Base-by-base conservation (phyloP, 2,329 filamentous ascomycete genomes). In the Ophiostoma triangulosporum region DNA sequence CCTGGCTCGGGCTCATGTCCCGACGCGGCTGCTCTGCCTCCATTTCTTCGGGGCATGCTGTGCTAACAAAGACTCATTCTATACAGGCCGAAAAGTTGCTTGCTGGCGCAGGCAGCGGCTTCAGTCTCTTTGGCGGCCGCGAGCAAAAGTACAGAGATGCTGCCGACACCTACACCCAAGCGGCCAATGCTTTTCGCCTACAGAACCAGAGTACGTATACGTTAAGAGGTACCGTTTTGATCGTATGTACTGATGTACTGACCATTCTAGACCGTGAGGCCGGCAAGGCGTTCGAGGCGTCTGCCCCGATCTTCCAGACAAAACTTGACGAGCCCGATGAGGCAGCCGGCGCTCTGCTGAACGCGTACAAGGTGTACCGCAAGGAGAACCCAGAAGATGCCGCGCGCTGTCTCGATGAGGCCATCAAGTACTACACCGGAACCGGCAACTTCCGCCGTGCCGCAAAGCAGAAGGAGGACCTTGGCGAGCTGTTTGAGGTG, bases 291-390 rank as follows among this genome's bases (percentile, higher is more conserved):
- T 95, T 95, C 60, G 88, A 95, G 67, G 79, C 83, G 67, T 88
- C 88, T 12, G 91, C 89, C n/a, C 69, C 77, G 43, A 83, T 97
- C 56, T 88, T 95, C 68, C 78, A 73, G 50, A 77, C 82, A 60
- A 83, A 90, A 62, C 78, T 97, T 50, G 94, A 89, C 65, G 90
- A 97, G 65, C 87, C 86, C 40, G 88, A 95, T 66, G 93, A 97
- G 65, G 88, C 89, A 48, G 90, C 91, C 59, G 94, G 95, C 69
- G 84, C 85, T 48, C 73, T 89, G 50, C 80, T 84, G 63, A 90
- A 97, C 67, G 93, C 93, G 51, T 97, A 90, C 78, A 96, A 97
- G 74, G 85, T 88, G 56, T 97, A 96, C 72, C 80, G 84, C 63
- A 94, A 89, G 70, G 82, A 86, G 52, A 82, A 87, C 62, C 89